phyloP scores from a whole-genome alignment of 805 yeast species.

The Kuraishia floccosa region DNA sequence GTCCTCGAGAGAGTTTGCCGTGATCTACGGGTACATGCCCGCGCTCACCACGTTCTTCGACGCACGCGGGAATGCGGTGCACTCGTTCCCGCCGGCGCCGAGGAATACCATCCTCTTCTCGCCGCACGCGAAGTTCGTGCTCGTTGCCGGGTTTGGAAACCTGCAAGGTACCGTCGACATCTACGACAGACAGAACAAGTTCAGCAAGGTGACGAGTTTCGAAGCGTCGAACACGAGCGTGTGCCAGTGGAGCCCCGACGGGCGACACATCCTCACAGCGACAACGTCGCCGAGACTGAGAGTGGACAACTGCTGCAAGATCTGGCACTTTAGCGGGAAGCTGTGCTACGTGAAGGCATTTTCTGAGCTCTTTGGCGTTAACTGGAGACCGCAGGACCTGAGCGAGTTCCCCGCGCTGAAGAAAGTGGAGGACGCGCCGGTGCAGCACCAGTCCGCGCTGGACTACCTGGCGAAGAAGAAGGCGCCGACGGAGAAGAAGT shows the following conservation, averaged over 20 bases:
- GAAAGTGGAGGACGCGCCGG: slow-evolving; percentile 42
- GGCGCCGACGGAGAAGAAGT: slow-evolving; percentile 27
- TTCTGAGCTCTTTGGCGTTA: slow-evolving; percentile 67
- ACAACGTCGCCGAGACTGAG: slow-evolving; percentile 95
- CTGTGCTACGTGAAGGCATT: slow-evolving; percentile 70
- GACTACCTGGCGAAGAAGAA: slow-evolving; percentile 35
- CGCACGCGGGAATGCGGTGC: slow-evolving; percentile 80
- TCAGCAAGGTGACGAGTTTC: slow-evolving; percentile 66
- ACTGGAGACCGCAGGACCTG: slow-evolving; percentile 69
- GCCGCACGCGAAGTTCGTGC: slow-evolving; percentile 84
- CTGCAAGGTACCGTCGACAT: slow-evolving; percentile 94
- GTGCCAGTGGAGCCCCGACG: slow-evolving; percentile 97
- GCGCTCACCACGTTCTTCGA: slow-evolving; percentile 91
- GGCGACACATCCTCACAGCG: slow-evolving; percentile 85
- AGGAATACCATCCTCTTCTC: slow-evolving; percentile 86
- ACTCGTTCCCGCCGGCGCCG: slow-evolving; percentile 75
- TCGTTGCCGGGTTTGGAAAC: slow-evolving; percentile 97
- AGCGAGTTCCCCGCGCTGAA: slow-evolving; percentile 43
- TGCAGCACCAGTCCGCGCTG: slow-evolving; percentile 61
- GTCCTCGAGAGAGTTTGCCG: slow-evolving; percentile 92
- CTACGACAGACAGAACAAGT: slow-evolving; percentile 83
- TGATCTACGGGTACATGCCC: slow-evolving; percentile 96
- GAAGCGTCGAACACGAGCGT: slow-evolving; percentile 94
- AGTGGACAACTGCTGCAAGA: slow-evolving; percentile 89
- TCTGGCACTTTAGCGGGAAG: slow-evolving; percentile 88